Evolutionary conservation across 345 rosid genomes (phyloP).

Genomic region (Chamaenerion angustifolium): DNA sequence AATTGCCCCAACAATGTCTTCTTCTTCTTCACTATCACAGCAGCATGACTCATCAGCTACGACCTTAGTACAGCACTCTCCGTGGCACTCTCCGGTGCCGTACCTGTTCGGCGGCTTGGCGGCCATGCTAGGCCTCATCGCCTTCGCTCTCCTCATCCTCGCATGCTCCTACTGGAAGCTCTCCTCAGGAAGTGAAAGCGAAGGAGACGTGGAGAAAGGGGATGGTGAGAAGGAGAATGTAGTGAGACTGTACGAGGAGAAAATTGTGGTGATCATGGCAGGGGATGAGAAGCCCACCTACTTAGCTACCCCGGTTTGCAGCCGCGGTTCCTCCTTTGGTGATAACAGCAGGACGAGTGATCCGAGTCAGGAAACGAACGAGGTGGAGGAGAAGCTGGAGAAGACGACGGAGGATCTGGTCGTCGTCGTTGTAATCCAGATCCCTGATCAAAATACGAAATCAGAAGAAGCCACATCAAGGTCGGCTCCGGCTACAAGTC

Average conservation of each 20-base stretch:
- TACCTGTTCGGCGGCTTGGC: slow-evolving; percentile 92
- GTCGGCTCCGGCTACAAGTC: no score
- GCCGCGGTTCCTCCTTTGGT: slow-evolving; percentile 23
- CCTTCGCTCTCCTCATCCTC: slow-evolving; percentile 73
- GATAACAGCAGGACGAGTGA: slow-evolving; percentile 19
- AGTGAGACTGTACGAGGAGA: slow-evolving; percentile 32
- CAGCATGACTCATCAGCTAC: no score
- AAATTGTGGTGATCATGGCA: slow-evolving; percentile 77
- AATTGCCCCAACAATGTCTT: no score
- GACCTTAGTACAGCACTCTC: no score
- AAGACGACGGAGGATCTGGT: not conserved
- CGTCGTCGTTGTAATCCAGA: not conserved
- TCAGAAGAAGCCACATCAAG: no score
- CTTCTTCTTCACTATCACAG: no score
- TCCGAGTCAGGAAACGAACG: not conserved
- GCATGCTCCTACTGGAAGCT: slow-evolving; percentile 91
- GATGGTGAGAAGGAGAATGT: slow-evolving; percentile 8
- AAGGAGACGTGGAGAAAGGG: slow-evolving; percentile 31
- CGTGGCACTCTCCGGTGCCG: slow-evolving; percentile 50
- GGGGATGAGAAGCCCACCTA: slow-evolving; percentile 61
- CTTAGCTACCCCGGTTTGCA: slow-evolving; percentile 53
- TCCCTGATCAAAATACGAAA: no score
- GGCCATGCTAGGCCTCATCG: slow-evolving; percentile 84
- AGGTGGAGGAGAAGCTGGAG: not conserved
- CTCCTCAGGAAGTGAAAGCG: slow-evolving; percentile 29